Evolutionary conservation across 805 yeast genomes (phyloP).

Genomic region (Vanderwaltozyma yarrowii): DNA sequence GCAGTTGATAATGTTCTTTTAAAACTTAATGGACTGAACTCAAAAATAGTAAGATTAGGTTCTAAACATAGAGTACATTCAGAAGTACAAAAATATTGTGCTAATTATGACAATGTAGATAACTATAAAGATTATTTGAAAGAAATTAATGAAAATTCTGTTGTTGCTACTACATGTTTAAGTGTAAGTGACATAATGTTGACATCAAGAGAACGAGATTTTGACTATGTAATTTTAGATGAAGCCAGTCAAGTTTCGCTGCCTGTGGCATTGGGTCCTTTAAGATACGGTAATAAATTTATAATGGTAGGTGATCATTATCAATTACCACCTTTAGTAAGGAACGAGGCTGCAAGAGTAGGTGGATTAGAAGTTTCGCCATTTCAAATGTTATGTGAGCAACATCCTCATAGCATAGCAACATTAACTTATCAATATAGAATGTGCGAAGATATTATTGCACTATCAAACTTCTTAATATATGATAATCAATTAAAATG

Average conservation of each 20-base stretch:
- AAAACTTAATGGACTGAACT: slow-evolving; percentile 42
- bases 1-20: slow-evolving; percentile 90
- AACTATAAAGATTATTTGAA: slow-evolving; percentile 37
- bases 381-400: slow-evolving; percentile 63
- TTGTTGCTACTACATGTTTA: slow-evolving; percentile 85
- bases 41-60: slow-evolving; percentile 62
- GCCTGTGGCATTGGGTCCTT: slow-evolving; percentile 86
- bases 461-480: slow-evolving; percentile 65
- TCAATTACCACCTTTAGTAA: slow-evolving; percentile 85
- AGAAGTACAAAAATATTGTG: slow-evolving; percentile 43
- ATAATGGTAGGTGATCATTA: slow-evolving; percentile 93
- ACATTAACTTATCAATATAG: slow-evolving; percentile 79
- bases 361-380: slow-evolving; percentile 58
- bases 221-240: slow-evolving; percentile 91
- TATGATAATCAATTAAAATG: slow-evolving; percentile 70
- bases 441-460: slow-evolving; percentile 86
- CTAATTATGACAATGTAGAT: slow-evolving; percentile 32
- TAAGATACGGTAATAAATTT: slow-evolving; percentile 66
- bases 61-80: slow-evolving; percentile 48
- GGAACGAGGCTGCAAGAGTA: slow-evolving; percentile 50
- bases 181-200: slow-evolving; percentile 38
- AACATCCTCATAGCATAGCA: slow-evolving; percentile 63
- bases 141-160: slow-evolving; percentile 45
- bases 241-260: slow-evolving; percentile 94
- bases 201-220: slow-evolving; percentile 35